These are phyloP conservation scores for Botryotinia convoluta DNA, from an alignment of 2,329 filamentous ascomycete genomes.

Conservation along the genomic window DNA sequence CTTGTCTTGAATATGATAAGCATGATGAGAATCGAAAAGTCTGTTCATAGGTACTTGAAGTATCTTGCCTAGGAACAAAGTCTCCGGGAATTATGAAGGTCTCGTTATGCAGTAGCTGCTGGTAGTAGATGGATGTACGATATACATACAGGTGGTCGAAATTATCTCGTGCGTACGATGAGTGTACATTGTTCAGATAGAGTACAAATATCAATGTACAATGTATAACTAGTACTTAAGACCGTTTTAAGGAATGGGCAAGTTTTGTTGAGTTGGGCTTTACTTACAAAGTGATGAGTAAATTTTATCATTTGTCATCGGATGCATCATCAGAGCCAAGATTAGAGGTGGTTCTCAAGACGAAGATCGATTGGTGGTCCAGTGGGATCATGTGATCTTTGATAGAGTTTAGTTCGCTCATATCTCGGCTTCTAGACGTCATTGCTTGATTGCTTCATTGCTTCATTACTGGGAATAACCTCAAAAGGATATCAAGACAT, in stretches of 20 bases:
- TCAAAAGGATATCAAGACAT: neutral
- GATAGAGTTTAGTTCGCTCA: neutral
- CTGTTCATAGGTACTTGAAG: neutral
- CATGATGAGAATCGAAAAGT: neutral
- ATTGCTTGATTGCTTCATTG: too few species aligned
- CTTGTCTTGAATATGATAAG: neutral
- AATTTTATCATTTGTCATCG: neutral
- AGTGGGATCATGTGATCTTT: neutral
- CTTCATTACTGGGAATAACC: neutral
- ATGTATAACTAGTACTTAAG: neutral
- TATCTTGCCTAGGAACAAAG: neutral
- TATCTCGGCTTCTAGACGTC: neutral
- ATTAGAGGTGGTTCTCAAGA: neutral
- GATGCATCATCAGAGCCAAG: neutral
- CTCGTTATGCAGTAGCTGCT: neutral
- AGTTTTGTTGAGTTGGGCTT: neutral
- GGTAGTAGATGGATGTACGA: neutral
- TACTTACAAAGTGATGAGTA: neutral
- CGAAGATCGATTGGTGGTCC: neutral
- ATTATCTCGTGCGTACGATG: neutral
- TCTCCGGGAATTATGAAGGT: neutral
- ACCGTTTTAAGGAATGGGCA: neutral
- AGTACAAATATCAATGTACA: neutral
- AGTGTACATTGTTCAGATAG: neutral
- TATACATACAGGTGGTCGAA: neutral